Evolutionary conservation across 176 grass and related monocot species (phyloP).

Genomic region (Carex scoparia): DNA sequence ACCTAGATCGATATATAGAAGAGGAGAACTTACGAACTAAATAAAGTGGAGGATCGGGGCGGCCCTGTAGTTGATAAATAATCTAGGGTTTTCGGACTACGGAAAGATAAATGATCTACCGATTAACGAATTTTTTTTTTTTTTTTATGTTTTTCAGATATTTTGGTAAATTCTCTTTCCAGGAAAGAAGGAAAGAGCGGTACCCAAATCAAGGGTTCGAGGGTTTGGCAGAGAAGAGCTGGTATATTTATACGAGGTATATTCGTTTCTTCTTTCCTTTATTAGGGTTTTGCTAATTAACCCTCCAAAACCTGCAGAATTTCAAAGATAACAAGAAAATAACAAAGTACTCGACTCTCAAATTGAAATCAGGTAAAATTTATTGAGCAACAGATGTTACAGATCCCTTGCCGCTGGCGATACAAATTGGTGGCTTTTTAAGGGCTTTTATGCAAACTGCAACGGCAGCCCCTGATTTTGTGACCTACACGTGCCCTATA

Average conservation of each 20-base stretch:
- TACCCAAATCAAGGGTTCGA: constrained; percentile 25
- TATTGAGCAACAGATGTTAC: no score
- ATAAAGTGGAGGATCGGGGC: not conserved
- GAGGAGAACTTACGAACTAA: constrained; percentile 12
- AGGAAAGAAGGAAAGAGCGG: not conserved
- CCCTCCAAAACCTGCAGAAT: not conserved
- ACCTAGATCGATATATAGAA: constrained; percentile 4
- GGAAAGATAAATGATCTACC: not conserved
- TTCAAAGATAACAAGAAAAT: not conserved
- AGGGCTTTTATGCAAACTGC: not conserved
- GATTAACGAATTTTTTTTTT: not conserved
- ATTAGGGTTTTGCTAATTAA: not conserved
- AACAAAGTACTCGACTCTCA: not conserved
- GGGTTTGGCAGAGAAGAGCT: not conserved
- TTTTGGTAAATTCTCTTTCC: constrained; percentile 14
- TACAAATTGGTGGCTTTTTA: not conserved
- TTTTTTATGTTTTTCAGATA: not conserved
- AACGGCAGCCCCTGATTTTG: not conserved
- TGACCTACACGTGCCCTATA: constrained; percentile 17
- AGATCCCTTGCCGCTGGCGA: no score
- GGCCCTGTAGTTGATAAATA: not conserved
- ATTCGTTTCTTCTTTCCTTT: not conserved
- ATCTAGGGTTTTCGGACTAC: constrained; percentile 3
- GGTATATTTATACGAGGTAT: not conserved
- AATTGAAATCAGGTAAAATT: not conserved